Evolutionary conservation across 73 alveolate genomes (phyloP).

Genomic region (Paramecium primaurelia): DNA sequence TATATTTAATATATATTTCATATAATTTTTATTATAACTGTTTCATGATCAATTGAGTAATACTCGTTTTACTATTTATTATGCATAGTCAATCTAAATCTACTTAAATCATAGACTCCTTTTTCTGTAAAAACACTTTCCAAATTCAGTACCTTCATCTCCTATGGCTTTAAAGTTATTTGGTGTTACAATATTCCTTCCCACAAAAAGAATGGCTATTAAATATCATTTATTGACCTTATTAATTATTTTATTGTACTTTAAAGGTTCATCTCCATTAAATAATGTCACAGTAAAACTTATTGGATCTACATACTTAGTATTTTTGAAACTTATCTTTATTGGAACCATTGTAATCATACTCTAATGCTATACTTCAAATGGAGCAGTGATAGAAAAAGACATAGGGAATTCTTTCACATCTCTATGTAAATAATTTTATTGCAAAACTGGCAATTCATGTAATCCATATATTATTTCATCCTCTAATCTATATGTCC

Average conservation of each 20-base stretch:
- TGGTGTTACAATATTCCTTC: neutral
- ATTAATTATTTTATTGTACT: neutral
- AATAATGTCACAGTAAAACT: neutral
- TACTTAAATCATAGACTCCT: slow-evolving; percentile 29
- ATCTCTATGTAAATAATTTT: neutral
- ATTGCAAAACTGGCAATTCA: slow-evolving; percentile 1
- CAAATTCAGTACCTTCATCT: neutral
- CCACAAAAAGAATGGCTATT: slow-evolving; percentile 19
- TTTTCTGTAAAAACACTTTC: neutral
- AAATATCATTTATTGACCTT: neutral
- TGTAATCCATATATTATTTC: neutral
- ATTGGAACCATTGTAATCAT: neutral
- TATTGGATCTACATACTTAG: neutral
- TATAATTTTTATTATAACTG: neutral
- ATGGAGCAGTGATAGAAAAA: neutral
- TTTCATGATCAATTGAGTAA: slow-evolving; percentile 43
- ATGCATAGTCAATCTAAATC: neutral
- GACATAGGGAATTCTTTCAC: slow-evolving; percentile 19
- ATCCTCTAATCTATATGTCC: neutral
- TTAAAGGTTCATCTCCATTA: slow-evolving; percentile 41
- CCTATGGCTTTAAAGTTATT: neutral
- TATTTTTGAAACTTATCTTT: neutral
- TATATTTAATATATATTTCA: neutral
- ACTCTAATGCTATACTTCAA: neutral
- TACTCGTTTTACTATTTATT: neutral